Percentiles rank a stretch among this genome's conserved stretches.
Conservation (phyloP, 1,284 basidiomycete genomes). For the Trametes sp. region DNA sequence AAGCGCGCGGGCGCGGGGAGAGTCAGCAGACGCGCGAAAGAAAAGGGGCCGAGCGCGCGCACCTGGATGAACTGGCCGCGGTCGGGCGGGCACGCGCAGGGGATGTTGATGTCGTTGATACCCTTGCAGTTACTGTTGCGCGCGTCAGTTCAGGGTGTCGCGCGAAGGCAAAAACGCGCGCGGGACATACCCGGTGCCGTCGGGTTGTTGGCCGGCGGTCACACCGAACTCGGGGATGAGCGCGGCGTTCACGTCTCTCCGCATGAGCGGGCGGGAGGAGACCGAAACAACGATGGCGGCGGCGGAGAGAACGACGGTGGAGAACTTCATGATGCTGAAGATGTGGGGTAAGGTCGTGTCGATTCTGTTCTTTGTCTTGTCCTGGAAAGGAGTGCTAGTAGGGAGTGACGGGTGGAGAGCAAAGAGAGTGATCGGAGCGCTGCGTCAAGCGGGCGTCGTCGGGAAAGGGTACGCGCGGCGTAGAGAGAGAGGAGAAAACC, state of each 20-base stretch:
- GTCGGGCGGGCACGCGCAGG: constrained; percentile 54
- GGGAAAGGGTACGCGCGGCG: constrained; percentile 8
- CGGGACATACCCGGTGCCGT: constrained; percentile 47
- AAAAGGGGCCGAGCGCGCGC: neutral
- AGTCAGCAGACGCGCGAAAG: neutral
- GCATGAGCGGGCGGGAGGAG: constrained; percentile 51
- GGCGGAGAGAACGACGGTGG: constrained; percentile 40
- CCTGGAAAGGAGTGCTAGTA: constrained; percentile 8
- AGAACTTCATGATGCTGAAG: constrained; percentile 36
- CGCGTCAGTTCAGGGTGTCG: neutral
- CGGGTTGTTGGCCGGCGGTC: constrained; percentile 57
- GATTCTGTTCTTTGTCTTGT: neutral
- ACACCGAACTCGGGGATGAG: constrained; percentile 64
- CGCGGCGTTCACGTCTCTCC: constrained; percentile 53
- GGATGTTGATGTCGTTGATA: constrained; percentile 37
- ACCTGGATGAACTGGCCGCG: constrained; percentile 44
- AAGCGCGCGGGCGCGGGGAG: neutral
- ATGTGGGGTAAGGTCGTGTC: neutral
- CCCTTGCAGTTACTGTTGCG: constrained; percentile 38
- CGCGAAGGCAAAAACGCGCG: neutral
- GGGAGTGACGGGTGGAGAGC: constrained; percentile 9
- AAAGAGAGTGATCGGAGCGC: constrained; percentile 1
- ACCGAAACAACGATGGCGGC: constrained; percentile 45
- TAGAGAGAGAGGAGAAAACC: constrained; percentile 11
- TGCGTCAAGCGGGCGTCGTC: constrained; percentile 3